Base-by-base conservation (phyloP, 75 land plant species). In the Cunninghamia lanceolata region DNA sequence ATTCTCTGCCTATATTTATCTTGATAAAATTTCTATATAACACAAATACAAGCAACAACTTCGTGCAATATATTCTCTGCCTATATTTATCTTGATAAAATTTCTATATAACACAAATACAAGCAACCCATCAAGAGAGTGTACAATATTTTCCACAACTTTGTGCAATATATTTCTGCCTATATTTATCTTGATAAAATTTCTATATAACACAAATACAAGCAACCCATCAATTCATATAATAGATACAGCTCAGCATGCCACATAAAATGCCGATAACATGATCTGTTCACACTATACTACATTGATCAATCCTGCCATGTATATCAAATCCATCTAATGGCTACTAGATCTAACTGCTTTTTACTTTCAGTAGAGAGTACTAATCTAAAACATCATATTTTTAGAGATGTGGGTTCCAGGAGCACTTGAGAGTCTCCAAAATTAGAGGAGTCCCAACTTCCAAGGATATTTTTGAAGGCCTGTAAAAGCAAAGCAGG, bases 401-500 rank as follows among this genome's bases (percentile, higher is more conserved):
- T 80, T 11, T 21, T 42, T 2, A 79, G 30, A 79, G n/a, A 38
- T 21, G 82, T n/a, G 46, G 82, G 82, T 9, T 80, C 82, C 82
- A 80, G 15, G 45, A 7, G 5, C 34, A 80, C n/a, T 80, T 80
- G 9, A 11, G 50, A 80, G 47, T 45, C 47, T 40, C 82, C 82
- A 43, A 13, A 13, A 50, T 10, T 80, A 4, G n/a, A 80, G 47
- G 30, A 1, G 6, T 80, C 47, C 30, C 40, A 80, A 8, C 9
- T 9, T 28, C 30, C 82, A n/a, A 80, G 46, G n/a, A 80, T 9
- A 28, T 45, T 10, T 28, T 80, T 80, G 1, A 80, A 80, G 30
- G 82, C 82, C 34, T 80, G 50, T 28, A 80, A 1, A 8, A 80
- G 82, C 82, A 80, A 80, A 30, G 11, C 47, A 13, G 82, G 82